Percentiles rank a stretch among this genome's conserved stretches.
These are phyloP conservation scores for Trametes sp. DNA, from an alignment of 1,284 basidiomycete species.

Conservation along the genomic window DNA sequence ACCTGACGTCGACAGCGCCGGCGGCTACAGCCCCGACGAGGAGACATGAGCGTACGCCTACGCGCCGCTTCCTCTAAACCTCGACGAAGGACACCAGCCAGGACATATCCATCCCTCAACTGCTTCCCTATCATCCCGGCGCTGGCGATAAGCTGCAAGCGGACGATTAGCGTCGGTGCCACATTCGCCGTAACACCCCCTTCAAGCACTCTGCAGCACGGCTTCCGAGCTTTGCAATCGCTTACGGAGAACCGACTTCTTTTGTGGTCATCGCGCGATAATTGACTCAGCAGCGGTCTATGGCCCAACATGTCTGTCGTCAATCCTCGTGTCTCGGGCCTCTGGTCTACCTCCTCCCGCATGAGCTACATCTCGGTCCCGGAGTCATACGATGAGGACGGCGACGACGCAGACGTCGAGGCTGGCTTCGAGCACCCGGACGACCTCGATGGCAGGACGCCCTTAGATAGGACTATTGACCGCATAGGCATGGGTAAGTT, in stretches of 20 bases:
- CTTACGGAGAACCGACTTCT: conserved; percentile 19
- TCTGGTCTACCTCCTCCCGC: conserved; percentile 48
- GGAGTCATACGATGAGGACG: conserved; percentile 30
- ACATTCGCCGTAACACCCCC: conserved; percentile 1
- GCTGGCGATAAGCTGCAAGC: neutral
- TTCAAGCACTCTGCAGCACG: conserved; percentile 2
- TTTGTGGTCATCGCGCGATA: conserved; percentile 14
- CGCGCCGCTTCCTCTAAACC: no score
- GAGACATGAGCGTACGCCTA: no score
- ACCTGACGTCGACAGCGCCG: no score
- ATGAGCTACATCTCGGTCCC: conserved; percentile 36
- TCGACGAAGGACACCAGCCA: no score
- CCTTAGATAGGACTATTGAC: conserved; percentile 87
- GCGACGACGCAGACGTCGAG: conserved; percentile 32
- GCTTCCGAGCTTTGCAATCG: conserved; percentile 2
- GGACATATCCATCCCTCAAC: no score
- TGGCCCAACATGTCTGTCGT: conserved; percentile 39
- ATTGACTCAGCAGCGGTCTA: conserved; percentile 27
- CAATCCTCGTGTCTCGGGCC: conserved; percentile 54
- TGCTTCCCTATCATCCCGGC: no score
- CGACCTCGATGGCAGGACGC: conserved; percentile 64
- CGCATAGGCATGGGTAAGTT: conserved; percentile 85
- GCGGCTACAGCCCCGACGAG: no score
- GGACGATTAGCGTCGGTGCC: neutral
- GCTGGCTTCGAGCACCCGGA: conserved; percentile 39